Percentiles rank a stretch among this genome's conserved stretches.
phyloP scores from a whole-genome alignment of 306 rosid genomes.

The Fragaria vesca region DNA sequence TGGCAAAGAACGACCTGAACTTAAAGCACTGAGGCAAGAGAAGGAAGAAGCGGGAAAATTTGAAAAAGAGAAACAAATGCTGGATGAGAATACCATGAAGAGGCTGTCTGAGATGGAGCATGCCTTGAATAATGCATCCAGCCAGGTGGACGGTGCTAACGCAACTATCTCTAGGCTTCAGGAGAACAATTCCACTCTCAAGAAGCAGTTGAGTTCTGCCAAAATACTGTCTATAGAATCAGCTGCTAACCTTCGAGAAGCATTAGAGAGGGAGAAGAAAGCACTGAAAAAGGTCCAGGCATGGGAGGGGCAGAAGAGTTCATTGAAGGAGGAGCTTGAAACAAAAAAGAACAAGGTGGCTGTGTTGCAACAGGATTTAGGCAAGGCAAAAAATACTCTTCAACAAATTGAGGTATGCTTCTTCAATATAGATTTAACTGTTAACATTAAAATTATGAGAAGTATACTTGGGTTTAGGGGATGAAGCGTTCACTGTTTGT shows the following conservation, averaged over 20 bases:
- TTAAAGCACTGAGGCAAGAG: conserved; percentile 50
- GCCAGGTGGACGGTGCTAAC: conserved; percentile 40
- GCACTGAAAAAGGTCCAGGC: conserved; percentile 37
- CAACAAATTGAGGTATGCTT: conserved; percentile 51
- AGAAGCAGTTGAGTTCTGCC: conserved; percentile 42
- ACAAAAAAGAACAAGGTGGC: conserved; percentile 43
- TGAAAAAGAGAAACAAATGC: conserved; percentile 37
- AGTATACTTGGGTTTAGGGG: background rate
- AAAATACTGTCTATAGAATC: conserved; percentile 39
- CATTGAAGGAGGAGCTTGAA: conserved; percentile 48
- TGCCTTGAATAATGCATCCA: conserved; percentile 45
- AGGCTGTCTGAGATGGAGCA: conserved; percentile 57
- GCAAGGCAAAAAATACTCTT: conserved; percentile 38
- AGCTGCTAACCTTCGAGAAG: conserved; percentile 32
- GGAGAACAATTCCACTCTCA: conserved; percentile 40
- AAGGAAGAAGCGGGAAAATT: conserved; percentile 36
- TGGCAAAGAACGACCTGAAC: conserved; percentile 36
- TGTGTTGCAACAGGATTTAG: conserved; percentile 38
- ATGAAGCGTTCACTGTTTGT: background rate
- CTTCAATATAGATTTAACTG: background rate
- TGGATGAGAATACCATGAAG: conserved; percentile 53
- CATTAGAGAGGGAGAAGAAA: conserved; percentile 48
- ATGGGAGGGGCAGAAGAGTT: conserved; percentile 38
- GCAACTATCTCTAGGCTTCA: conserved; percentile 31
- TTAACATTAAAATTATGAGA: background rate